Evolutionary conservation across 768 basidiomycete genomes (phyloP).

Genomic region (Rhodotorula toruloides): DNA sequence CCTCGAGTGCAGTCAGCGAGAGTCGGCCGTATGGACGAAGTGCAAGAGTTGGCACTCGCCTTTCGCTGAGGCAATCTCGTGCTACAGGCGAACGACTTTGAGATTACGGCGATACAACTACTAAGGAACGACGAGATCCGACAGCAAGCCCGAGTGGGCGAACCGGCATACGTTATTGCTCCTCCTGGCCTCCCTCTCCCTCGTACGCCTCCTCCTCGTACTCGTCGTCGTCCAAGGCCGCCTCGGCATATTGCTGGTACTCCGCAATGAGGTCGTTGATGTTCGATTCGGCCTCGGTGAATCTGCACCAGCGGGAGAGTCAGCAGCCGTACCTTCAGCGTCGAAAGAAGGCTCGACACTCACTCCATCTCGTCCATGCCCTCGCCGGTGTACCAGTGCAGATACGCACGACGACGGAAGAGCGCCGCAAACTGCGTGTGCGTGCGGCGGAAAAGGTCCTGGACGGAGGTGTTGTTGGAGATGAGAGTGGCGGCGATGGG

Average conservation of each 20-base stretch:
- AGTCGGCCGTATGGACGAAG: too few species aligned
- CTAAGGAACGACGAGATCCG: too few species aligned
- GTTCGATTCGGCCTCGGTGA: constrained; percentile 98
- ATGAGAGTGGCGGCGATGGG: constrained; percentile 79
- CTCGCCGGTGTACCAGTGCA: constrained; percentile 87
- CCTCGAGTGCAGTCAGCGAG: too few species aligned
- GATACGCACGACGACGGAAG: constrained; percentile 77
- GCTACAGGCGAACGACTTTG: too few species aligned
- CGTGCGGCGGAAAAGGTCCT: constrained; percentile 76
- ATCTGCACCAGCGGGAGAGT: constrained; percentile 42
- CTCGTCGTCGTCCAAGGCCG: constrained; percentile 23
- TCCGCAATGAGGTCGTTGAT: constrained; percentile 95
- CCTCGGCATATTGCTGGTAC: constrained; percentile 64
- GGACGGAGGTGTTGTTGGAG: constrained; percentile 93
- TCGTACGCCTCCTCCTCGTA: constrained; percentile 7
- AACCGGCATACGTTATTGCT: too few species aligned
- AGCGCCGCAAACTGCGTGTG: constrained; percentile 66
- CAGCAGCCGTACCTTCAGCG: too few species aligned
- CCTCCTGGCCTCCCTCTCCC: neutral
- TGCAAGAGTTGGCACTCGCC: too few species aligned
- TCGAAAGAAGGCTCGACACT: constrained; percentile 42
- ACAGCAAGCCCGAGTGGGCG: too few species aligned
- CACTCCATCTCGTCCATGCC: constrained; percentile 94
- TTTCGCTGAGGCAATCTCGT: too few species aligned
- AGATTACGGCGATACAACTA: too few species aligned